These are phyloP conservation scores for Kuraishia capsulata DNA, from an alignment of 805 yeast genomes.

Conservation along the genomic window DNA sequence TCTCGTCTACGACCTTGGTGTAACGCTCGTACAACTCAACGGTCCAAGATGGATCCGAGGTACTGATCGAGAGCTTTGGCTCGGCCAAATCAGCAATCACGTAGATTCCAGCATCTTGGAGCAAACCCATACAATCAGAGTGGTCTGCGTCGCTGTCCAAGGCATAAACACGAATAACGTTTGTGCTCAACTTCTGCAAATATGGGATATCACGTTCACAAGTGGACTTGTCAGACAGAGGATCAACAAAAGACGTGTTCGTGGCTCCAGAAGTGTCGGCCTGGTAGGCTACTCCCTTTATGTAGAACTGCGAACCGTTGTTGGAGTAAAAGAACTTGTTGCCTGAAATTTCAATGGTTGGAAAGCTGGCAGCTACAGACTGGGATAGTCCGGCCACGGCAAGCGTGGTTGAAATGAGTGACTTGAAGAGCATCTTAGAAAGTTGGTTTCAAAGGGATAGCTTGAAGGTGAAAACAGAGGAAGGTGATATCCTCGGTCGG, in stretches of 20 bases:
- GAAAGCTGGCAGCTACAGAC: constrained; percentile 41
- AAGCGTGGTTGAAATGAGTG: constrained; percentile 18
- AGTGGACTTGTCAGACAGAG: constrained; percentile 50
- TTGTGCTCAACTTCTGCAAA: constrained; percentile 51
- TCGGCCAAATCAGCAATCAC: constrained; percentile 73
- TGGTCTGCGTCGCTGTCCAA: constrained; percentile 58
- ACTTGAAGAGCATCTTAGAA: constrained; percentile 23
- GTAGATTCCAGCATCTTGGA: constrained; percentile 70
- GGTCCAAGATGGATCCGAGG: constrained; percentile 57
- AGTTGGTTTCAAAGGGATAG: too few species aligned
- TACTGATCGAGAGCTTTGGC: constrained; percentile 55
- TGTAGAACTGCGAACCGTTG: constrained; percentile 72
- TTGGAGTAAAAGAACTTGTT: constrained; percentile 70
- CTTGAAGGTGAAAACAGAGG: too few species aligned
- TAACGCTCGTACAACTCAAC: constrained; percentile 57
- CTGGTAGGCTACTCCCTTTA: constrained; percentile 77
- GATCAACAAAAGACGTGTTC: constrained; percentile 49
- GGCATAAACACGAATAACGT: constrained; percentile 71
- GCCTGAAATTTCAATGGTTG: constrained; percentile 65
- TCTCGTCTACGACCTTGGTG: constrained; percentile 57
- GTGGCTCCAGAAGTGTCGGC: constrained; percentile 48
- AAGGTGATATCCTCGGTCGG: too few species aligned
- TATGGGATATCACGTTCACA: constrained; percentile 74
- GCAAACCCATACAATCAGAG: constrained; percentile 54
- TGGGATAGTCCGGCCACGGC: constrained; percentile 12